Evolutionary conservation across 805 yeast species (phyloP).

Genomic region (Starmerella sirachaensis): DNA sequence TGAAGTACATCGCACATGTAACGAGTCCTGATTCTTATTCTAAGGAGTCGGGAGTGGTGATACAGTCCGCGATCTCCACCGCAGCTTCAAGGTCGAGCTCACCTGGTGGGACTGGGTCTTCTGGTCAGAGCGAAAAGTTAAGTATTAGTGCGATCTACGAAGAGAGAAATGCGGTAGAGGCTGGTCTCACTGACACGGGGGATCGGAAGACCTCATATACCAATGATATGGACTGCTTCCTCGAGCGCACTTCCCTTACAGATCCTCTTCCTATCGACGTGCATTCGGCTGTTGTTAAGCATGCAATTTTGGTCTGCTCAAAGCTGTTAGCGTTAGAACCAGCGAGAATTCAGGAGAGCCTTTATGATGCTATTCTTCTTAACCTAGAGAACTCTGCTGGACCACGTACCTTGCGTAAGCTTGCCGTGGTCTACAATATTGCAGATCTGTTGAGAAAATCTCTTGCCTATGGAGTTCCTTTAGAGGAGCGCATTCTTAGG

Average conservation of each 20-base stretch:
- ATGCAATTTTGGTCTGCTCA: constrained; percentile 66
- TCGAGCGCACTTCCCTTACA: background rate
- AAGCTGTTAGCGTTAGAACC: constrained; percentile 59
- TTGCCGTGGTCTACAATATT: constrained; percentile 13
- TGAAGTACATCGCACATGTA: constrained; percentile 26
- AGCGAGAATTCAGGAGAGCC: constrained; percentile 69
- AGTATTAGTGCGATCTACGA: background rate
- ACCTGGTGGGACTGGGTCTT: background rate
- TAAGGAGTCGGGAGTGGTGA: constrained; percentile 10
- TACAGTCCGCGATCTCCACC: constrained; percentile 12
- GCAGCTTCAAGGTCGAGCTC: constrained; percentile 1
- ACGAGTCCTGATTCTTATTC: constrained; percentile 10
- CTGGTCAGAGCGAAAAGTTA: too few relatives aligned
- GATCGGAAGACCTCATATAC: background rate
- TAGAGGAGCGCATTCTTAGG: constrained; percentile 31
- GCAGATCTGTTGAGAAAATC: constrained; percentile 10
- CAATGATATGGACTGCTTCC: constrained; percentile 11
- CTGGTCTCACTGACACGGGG: constrained; percentile 1
- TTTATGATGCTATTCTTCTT: constrained; percentile 67
- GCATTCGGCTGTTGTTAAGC: constrained; percentile 41
- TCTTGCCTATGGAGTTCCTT: background rate
- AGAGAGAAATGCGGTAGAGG: constrained; percentile 2
- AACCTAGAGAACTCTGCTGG: constrained; percentile 31
- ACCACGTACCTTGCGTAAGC: constrained; percentile 3
- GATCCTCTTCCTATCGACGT: constrained; percentile 4